Conservation (phyloP, 2,329 filamentous ascomycete genomes). For the Colletotrichum tamarilloi region DNA sequence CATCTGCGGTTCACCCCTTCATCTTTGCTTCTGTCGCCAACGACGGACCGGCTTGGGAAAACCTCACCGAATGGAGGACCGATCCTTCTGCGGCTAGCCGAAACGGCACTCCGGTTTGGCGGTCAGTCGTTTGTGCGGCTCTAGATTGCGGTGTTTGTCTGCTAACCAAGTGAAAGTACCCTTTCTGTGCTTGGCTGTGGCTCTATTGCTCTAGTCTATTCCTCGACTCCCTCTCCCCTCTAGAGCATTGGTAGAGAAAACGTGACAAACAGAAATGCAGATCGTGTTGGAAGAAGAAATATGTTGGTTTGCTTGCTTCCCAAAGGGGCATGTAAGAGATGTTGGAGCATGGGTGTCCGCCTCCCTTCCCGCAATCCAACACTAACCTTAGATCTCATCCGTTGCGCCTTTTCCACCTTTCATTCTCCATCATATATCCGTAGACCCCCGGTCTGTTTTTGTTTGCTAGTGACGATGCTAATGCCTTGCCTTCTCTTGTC, state of each 20-base stretch:
- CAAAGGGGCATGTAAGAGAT: not conserved
- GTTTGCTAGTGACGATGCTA: not conserved
- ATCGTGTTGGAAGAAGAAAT: conserved; percentile 12
- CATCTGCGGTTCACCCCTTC: not conserved
- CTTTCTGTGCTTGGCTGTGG: not conserved
- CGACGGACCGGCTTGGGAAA: not conserved
- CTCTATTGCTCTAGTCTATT: not conserved
- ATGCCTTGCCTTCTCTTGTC: not conserved
- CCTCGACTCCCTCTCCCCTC: not conserved
- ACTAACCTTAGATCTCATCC: not conserved
- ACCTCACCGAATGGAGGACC: not conserved
- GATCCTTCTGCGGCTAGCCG: not conserved
- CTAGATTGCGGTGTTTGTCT: not conserved
- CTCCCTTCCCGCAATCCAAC: not conserved
- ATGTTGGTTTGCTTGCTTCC: conserved; percentile 8
- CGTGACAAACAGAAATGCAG: not conserved
- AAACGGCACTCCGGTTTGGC: not conserved
- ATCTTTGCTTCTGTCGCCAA: not conserved
- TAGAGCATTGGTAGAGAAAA: not conserved
- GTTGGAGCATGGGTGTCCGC: not conserved
- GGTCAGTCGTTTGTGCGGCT: not conserved
- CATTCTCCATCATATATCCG: not conserved
- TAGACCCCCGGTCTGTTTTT: not conserved
- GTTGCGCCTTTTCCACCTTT: not conserved
- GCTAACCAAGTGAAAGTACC: not conserved